Percentiles rank a stretch among this genome's conserved stretches.
Conservation (phyloP, 768 basidiomycete species). For the Glaciozyma martinii region DNA sequence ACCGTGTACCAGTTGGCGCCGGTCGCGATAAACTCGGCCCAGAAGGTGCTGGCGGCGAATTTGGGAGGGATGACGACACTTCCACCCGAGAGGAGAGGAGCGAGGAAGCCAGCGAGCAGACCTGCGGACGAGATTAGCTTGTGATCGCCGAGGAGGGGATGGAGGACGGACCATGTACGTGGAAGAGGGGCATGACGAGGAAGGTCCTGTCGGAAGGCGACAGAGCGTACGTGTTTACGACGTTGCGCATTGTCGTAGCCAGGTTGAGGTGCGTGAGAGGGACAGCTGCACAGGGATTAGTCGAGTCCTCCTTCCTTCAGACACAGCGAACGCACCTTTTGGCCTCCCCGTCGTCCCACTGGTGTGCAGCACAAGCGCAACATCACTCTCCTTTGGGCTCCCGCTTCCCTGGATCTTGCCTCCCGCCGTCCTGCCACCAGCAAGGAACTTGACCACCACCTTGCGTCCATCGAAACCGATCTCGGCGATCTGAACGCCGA, state of each 20-base stretch:
- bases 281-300: conserved; percentile 24
- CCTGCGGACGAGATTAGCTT: neutral
- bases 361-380: conserved; percentile 53
- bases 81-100: conserved; percentile 52
- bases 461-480: conserved; percentile 12
- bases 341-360: conserved; percentile 54
- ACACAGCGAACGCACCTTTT: conserved; percentile 43
- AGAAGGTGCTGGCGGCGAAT: conserved; percentile 51
- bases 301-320: neutral
- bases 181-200: conserved; percentile 52
- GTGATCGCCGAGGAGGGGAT: neutral
- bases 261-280: conserved; percentile 40
- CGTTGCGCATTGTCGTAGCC: conserved; percentile 38
- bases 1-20: conserved; percentile 49
- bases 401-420: conserved; percentile 14
- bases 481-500: conserved; percentile 22
- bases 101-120: conserved; percentile 52
- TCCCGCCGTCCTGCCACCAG: neutral
- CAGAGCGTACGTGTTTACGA: conserved; percentile 39
- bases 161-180: conserved; percentile 45
- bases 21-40: conserved; percentile 43
- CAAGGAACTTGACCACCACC: conserved; percentile 2
- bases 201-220: conserved; percentile 37
- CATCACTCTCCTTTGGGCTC: conserved; percentile 42
- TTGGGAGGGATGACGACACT: conserved; percentile 51